Evolutionary conservation across 1,284 basidiomycete genomes (phyloP), one percentile per base, ranked within the genome.

Genomic region (Bondarzewia mesenterica): DNA sequence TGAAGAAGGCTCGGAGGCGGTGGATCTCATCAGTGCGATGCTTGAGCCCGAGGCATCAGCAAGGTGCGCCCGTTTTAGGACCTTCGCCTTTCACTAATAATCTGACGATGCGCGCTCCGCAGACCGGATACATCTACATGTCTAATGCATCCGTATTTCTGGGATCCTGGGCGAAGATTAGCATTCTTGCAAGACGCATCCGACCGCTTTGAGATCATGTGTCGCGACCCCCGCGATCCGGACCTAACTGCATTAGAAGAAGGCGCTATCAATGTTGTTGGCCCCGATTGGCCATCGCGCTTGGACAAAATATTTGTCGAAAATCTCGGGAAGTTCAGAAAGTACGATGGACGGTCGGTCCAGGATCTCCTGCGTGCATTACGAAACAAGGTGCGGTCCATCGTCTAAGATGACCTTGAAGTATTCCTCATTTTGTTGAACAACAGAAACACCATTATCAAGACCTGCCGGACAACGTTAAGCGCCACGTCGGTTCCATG

Each of bases 201-300:
- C 0, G 95, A 99, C 65, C 82, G 93, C 1, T 98, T 99, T 64
- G 95, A 99, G 68, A 94, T 93, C 61, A 95, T 99, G 91, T 89
- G 86, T 57, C 78, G 88, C 43, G 93, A 95, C 46, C 92, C 94
- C 0, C 85, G 83, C 43, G 89, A 96, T 47, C 71, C 79, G 0
- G 77, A 83, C 46, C 74, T 99, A 14, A 62, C 89, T 12, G 66
- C 77, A 22, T 77, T 99, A 23, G 96, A 99, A 67, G 77, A 67
- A 0, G 74, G 74, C 42, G 85, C 89, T 0, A 58, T 59, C 40
- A 64, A 67, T 6, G 82, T 95, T 39, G 84, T 96, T 4, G 90
- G 89, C 18, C 71, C 75, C 23, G 94, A 98, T 65, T 99, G 95
- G 95, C 84, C 88, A 55, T 67, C 79, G 8, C 77, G 83, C 39